phyloP scores from a whole-genome alignment of 2,329 filamentous ascomycete genomes.

The Aspergillus jensenii region DNA sequence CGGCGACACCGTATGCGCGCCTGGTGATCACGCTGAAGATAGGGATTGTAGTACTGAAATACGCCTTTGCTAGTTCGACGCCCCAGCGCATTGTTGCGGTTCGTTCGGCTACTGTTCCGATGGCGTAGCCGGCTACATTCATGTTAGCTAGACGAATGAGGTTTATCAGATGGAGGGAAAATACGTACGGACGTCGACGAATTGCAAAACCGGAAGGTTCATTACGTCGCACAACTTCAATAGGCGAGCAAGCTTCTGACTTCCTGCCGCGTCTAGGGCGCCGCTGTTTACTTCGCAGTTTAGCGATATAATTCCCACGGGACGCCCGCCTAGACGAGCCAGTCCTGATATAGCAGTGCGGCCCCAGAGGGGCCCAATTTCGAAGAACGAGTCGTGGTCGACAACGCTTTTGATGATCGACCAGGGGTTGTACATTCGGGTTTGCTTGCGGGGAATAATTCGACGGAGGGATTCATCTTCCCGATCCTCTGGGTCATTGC shows the following conservation, averaged over 20 bases:
- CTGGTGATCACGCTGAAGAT: slow-evolving; percentile 64
- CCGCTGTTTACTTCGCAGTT: slow-evolving; percentile 64
- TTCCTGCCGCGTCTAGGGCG: slow-evolving; percentile 60
- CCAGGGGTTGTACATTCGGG: slow-evolving; percentile 61
- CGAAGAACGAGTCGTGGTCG: slow-evolving; percentile 60
- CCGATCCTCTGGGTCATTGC: slow-evolving; percentile 52
- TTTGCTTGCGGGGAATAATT: slow-evolving; percentile 58
- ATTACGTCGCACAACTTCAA: slow-evolving; percentile 66
- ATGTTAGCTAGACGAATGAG: not conserved
- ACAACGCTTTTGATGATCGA: slow-evolving; percentile 59
- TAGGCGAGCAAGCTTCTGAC: slow-evolving; percentile 61
- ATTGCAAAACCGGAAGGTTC: slow-evolving; percentile 64
- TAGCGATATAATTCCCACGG: slow-evolving; percentile 59
- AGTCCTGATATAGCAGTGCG: slow-evolving; percentile 62
- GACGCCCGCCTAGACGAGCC: slow-evolving; percentile 56
- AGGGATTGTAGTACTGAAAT: slow-evolving; percentile 62
- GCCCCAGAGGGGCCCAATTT: slow-evolving; percentile 64
- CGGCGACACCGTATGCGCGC: slow-evolving; percentile 63
- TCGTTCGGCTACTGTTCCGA: slow-evolving; percentile 63
- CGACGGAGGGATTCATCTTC: slow-evolving; percentile 51
- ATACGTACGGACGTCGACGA: slow-evolving; percentile 57
- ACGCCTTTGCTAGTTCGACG: slow-evolving; percentile 60
- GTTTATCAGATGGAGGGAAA: not conserved
- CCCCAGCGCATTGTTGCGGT: slow-evolving; percentile 66
- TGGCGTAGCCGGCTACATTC: slow-evolving; percentile 55